A percentile compares a stretch with the other conserved stretches of the same genome.
phyloP scores from a whole-genome alignment of 495 filamentous ascomycete species.

The Pyrenula massariospora region DNA sequence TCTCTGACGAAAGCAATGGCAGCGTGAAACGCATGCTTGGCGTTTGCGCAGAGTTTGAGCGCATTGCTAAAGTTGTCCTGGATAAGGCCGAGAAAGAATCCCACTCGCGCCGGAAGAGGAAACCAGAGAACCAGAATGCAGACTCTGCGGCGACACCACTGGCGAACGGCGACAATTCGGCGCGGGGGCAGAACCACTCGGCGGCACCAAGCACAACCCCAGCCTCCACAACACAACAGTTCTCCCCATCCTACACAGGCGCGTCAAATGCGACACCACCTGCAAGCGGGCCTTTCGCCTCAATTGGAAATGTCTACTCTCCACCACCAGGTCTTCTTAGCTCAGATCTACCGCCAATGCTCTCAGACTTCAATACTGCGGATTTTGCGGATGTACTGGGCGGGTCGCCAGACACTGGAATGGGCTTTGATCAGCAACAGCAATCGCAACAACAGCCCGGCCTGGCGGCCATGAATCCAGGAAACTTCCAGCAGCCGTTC shows the following conservation, averaged over 20 bases:
- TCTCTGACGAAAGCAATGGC: constrained; percentile 63
- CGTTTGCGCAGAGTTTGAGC: constrained; percentile 87
- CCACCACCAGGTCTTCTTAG: constrained; percentile 2
- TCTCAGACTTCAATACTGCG: constrained; percentile 3
- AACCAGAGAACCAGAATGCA: constrained; percentile 26
- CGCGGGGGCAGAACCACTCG: constrained; percentile 2
- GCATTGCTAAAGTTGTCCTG: constrained; percentile 85
- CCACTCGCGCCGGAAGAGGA: constrained; percentile 68
- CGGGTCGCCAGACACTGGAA: constrained; percentile 6
- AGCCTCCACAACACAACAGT: background rate
- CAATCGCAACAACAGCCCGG: constrained; percentile 25
- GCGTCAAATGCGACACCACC: constrained; percentile 11
- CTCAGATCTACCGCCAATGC: constrained; percentile 2
- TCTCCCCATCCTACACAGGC: constrained; percentile 7
- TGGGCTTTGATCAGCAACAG: constrained; percentile 26
- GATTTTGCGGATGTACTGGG: constrained; percentile 3
- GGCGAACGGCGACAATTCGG: constrained; percentile 3
- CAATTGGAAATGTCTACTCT: constrained; percentile 5
- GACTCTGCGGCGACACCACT: constrained; percentile 14
- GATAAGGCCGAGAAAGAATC: constrained; percentile 81
- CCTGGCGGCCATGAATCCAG: constrained; percentile 29
- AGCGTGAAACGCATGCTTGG: constrained; percentile 86
- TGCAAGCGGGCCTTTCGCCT: constrained; percentile 7
- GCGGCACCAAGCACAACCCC: constrained; percentile 2
- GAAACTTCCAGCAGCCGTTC: constrained; percentile 74